Evolutionary conservation across 164 flowering plant species (phyloP), one percentile per base, ranked within the genome.

Genomic region (Vitis rupestris): DNA sequence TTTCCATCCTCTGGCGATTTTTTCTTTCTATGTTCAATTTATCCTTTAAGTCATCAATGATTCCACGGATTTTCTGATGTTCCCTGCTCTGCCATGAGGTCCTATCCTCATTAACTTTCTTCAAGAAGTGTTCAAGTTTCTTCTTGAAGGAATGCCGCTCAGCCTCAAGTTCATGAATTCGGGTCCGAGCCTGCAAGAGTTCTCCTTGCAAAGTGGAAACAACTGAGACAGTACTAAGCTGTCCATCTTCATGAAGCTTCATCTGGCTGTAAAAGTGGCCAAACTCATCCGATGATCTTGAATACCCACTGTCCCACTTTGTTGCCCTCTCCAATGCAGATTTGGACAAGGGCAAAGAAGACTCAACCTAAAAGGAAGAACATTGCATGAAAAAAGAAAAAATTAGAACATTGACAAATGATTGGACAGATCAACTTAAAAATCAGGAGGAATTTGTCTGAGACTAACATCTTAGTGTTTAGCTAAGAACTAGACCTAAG

Each of bases 251-350:
- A 70, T 80, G 77, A 78, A 73, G 82, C 76, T 88, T 87, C 81
- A 76, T 69, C 49, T 80, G 82, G 69, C 81, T 75, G 64, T 82
- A 82, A n/a, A 83, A 64, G 55, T 69, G 76, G 27, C 70, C 74
- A 15, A 70, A 71, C 65, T 85, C 95, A 61, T 86, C 88, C 11
- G 86, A 70, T 70, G 85, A 59, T 79, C 84, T 82, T 8, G 85
- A 77, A 69, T 79, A 79, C n/a, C 75, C 74, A 47, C 96, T 93
- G 63, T 89, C 90, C 99, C 99, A 96, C 72, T 96, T 93, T 74
- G 99, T 96, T 63, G 92, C 94, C n/a, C 97, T 90, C 81, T 96
- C 99, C 97, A 89, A 89, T 51, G 89, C 90, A 55, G 89, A 72
- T 68, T 85, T 84, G 53, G 84, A 72, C 58, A 81, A 71, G 23